Percentiles rank a stretch among this genome's conserved stretches.
Evolutionary conservation across 495 filamentous ascomycete genomes (phyloP).

Genomic region (Stereocaulon alpinum): DNA sequence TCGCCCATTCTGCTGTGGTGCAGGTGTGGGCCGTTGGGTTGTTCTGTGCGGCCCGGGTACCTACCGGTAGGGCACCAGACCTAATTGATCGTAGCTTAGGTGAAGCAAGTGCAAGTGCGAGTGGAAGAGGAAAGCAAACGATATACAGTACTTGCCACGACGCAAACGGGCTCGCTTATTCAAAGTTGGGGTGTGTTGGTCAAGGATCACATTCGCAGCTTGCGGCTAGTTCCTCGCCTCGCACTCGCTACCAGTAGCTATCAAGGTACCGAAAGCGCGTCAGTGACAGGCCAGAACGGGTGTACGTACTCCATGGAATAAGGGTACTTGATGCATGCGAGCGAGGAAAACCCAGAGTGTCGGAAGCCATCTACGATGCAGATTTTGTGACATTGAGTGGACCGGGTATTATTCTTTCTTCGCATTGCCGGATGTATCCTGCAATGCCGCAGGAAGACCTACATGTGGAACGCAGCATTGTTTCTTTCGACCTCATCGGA

Average conservation of each 20-base stretch:
- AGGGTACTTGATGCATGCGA: background rate
- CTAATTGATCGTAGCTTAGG: background rate
- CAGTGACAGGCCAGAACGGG: background rate
- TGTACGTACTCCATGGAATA: background rate
- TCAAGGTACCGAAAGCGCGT: constrained; percentile 1
- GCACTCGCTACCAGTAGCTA: background rate
- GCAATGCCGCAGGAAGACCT: too few relatives aligned
- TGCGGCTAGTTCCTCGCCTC: background rate
- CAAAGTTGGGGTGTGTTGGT: background rate
- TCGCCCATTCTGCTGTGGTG: background rate
- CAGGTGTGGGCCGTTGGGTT: constrained; percentile 1
- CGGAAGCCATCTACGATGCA: background rate
- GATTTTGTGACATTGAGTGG: background rate
- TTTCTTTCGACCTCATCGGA: too few relatives aligned
- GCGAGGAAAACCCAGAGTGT: background rate
- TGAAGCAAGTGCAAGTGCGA: background rate
- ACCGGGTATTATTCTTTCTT: background rate
- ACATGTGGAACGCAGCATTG: too few relatives aligned
- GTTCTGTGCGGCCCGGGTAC: background rate
- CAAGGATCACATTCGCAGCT: background rate
- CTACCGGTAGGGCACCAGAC: background rate
- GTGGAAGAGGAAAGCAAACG: background rate
- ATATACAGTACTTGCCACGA: background rate
- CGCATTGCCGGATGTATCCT: too few relatives aligned
- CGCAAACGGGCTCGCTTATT: background rate